phyloP scores from a whole-genome alignment of 2,329 filamentous ascomycete genomes.

The Nemania diffusa region DNA sequence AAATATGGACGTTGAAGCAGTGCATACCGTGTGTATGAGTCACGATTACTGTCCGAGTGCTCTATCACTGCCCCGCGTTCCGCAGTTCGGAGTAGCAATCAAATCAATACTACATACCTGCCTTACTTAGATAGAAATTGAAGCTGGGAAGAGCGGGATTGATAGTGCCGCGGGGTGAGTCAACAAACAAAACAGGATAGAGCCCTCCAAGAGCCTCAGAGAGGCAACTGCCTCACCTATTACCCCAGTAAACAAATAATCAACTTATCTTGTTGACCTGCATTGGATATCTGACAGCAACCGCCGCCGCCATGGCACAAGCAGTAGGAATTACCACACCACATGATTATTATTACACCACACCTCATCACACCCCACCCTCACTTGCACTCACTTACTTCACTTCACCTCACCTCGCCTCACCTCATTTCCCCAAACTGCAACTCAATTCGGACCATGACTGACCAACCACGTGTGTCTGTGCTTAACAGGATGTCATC shows the following conservation, averaged over 20 bases:
- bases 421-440: background rate
- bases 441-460: background rate
- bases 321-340: constrained; percentile 38
- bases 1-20: background rate
- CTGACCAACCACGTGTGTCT: constrained; percentile 11
- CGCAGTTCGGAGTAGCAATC: constrained; percentile 24
- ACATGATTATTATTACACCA: no score
- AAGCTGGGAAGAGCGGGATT: constrained; percentile 18
- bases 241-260: background rate
- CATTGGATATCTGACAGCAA: constrained; percentile 6
- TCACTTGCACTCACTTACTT: no score
- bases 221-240: constrained; percentile 33
- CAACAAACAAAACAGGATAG: constrained; percentile 22
- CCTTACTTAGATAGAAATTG: background rate
- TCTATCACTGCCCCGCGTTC: constrained; percentile 32
- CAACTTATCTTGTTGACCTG: no score
- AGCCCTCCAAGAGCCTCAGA: background rate
- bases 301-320: constrained; percentile 40
- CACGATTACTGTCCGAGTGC: constrained; percentile 18
- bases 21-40: background rate
- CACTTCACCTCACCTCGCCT: background rate
- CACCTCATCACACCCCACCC: constrained; percentile 9
- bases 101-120: constrained; percentile 9
- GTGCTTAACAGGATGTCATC: constrained; percentile 51
- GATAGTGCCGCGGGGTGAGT: constrained; percentile 27